Percentiles rank a stretch among this genome's conserved stretches.
Conservation (phyloP, 2,329 filamentous ascomycete genomes). For the Byssochlamys sp. region DNA sequence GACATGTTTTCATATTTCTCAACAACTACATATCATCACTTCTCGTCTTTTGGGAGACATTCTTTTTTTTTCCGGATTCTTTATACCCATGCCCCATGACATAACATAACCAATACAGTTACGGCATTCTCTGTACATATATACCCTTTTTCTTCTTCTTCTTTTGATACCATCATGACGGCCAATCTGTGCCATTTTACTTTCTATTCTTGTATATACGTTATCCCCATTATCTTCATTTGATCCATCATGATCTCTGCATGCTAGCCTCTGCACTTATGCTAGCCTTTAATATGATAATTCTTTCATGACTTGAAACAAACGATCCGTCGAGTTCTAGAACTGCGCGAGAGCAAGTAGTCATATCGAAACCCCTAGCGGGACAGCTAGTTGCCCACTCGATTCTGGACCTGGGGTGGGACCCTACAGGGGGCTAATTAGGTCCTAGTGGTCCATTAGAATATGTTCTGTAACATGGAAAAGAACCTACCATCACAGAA, state of each 20-base stretch:
- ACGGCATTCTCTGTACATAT: not conserved
- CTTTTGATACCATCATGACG: not conserved
- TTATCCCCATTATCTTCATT: not conserved
- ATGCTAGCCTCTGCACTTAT: not conserved
- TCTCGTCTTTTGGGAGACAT: slow-evolving; percentile 5
- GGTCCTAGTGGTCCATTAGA: no score
- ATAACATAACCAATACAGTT: not conserved
- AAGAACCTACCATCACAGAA: no score
- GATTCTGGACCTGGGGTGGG: no score
- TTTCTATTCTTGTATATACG: not conserved
- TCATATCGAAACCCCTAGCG: no score
- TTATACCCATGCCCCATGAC: not conserved
- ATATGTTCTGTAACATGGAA: no score
- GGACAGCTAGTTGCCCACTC: no score
- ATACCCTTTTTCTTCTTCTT: not conserved
- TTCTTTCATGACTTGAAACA: no score
- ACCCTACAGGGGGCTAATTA: no score
- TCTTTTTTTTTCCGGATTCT: not conserved
- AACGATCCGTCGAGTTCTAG: no score
- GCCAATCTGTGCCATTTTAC: not conserved
- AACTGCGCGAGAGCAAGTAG: no score
- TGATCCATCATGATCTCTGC: not conserved
- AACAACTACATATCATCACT: not conserved
- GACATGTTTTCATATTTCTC: not conserved
- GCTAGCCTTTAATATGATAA: not conserved